Evolutionary conservation across 139 green algal genomes (phyloP), one percentile per base, ranked within the genome.

Genomic region (Yamagishiella unicocca): DNA sequence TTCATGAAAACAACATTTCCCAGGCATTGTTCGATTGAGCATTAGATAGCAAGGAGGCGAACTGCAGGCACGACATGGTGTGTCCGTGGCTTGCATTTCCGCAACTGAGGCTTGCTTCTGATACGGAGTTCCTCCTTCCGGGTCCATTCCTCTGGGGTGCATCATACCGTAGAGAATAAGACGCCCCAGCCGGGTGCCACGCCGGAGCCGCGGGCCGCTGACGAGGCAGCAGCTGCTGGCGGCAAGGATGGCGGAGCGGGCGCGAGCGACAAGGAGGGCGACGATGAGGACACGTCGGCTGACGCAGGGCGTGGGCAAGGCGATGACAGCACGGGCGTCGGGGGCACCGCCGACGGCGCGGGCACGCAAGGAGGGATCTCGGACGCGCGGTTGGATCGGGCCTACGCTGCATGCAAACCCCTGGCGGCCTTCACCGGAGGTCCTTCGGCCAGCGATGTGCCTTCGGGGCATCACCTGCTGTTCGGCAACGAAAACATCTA

Each of bases 401-500:
- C 75, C 2, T 91, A 72, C 33, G 74, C 55, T 27, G 40, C 70
- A 0, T 91, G 88, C 74, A 89, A 87, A 64, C 88, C 88, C 0
- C 27, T 91, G 24, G 77, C 75, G 25, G 81, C 82, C 29, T 91
- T 40, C 67, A 86, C 73, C 0, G 88, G 85, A n/a, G 33, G 61
- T 27, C 33, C 67, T 43, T 87, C 82, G 50, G 21, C 82, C 37
- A 72, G 33, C 53, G 35, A 87, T 24, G 74, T 61, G 31, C 68
- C 61, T 24, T 40, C 31, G 1, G 83, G 84, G n/a, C 85, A 87
- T 35, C 89, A 90, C 22, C 71, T 94, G 82, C 89, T 96, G 42
- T 99, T 98, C 84, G 96, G 94, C 82, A 98, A 99, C 80, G 98
- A 99, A 77, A 82, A 89, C 78, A 94, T 99, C 72, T 99, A 98